A percentile compares a stretch with the other conserved stretches of the same genome.
Conservation (phyloP, 306 rosid species). For the Prunus dulcis region DNA sequence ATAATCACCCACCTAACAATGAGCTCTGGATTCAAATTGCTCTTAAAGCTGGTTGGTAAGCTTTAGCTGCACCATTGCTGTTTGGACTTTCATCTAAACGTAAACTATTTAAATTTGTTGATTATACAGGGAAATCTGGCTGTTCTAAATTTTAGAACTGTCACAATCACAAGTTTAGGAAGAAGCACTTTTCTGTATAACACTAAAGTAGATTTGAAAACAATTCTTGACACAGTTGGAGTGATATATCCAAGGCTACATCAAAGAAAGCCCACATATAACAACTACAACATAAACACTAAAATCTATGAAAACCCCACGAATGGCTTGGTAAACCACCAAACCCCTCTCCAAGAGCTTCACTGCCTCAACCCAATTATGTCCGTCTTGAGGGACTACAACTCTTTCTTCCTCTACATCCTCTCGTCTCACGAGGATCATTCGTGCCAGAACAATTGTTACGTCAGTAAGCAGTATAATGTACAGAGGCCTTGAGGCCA, state of each 20-base stretch:
- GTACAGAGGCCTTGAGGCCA: conserved; percentile 63
- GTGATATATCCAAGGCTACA: conserved; percentile 25
- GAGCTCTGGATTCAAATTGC: too few relatives aligned
- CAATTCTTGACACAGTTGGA: background rate
- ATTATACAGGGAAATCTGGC: too few relatives aligned
- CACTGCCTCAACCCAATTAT: conserved; percentile 60
- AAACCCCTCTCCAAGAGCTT: conserved; percentile 81
- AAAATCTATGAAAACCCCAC: conserved; percentile 70
- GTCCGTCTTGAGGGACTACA: conserved; percentile 21
- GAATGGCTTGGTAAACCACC: conserved; percentile 70
- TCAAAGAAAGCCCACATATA: conserved; percentile 55
- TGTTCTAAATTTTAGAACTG: too few relatives aligned
- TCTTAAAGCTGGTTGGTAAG: too few relatives aligned
- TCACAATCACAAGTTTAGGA: background rate
- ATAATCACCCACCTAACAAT: too few relatives aligned
- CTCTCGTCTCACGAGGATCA: conserved; percentile 33
- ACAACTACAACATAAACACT: conserved; percentile 73
- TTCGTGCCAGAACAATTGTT: conserved; percentile 49
- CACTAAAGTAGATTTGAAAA: background rate
- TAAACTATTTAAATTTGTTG: too few relatives aligned
- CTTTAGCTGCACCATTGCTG: too few relatives aligned
- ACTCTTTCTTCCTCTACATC: conserved; percentile 29
- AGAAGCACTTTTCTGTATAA: background rate
- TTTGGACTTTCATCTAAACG: too few relatives aligned
- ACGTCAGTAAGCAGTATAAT: conserved; percentile 59